phyloP scores from a whole-genome alignment of 108 stramenopile species.

The Cyclotella choctawhatcheeana region DNA sequence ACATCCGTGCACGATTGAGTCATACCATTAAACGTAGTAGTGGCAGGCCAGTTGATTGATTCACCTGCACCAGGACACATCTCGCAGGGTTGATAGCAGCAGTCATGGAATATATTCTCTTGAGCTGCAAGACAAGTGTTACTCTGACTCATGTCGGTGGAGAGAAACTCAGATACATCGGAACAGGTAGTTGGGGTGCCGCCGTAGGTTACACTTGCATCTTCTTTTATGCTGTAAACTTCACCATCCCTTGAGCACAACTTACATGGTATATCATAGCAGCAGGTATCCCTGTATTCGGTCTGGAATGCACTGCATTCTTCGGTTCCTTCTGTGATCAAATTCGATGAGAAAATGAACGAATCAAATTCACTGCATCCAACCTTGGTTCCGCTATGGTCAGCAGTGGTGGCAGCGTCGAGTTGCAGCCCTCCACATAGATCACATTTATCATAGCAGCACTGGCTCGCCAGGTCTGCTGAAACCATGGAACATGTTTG shows the following conservation, averaged over 20 bases:
- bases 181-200: slow-evolving; percentile 38
- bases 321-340: slow-evolving; percentile 37
- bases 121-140: slow-evolving; percentile 47
- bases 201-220: slow-evolving; percentile 33
- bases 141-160: slow-evolving; percentile 50
- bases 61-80: slow-evolving; percentile 33
- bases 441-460: slow-evolving; percentile 49
- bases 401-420: slow-evolving; percentile 31
- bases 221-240: slow-evolving; percentile 37
- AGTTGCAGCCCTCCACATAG: slow-evolving; percentile 42
- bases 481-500: slow-evolving; percentile 40
- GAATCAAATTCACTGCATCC: slow-evolving; percentile 56
- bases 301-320: slow-evolving; percentile 41
- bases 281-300: slow-evolving; percentile 42
- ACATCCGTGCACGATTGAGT: slow-evolving; percentile 52
- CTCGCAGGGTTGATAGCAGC: slow-evolving; percentile 52
- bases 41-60: slow-evolving; percentile 46
- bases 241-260: slow-evolving; percentile 42
- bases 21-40: slow-evolving; percentile 37
- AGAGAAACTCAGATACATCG: slow-evolving; percentile 42
- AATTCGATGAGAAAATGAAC: slow-evolving; percentile 39
- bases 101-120: slow-evolving; percentile 48
- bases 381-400: slow-evolving; percentile 35
- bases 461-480: slow-evolving; percentile 37
- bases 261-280: slow-evolving; percentile 47